A percentile compares a stretch with the other conserved stretches of the same genome.
These are phyloP conservation scores for Eutrema heterophyllum DNA, from an alignment of 345 rosid species.

Conservation along the genomic window DNA sequence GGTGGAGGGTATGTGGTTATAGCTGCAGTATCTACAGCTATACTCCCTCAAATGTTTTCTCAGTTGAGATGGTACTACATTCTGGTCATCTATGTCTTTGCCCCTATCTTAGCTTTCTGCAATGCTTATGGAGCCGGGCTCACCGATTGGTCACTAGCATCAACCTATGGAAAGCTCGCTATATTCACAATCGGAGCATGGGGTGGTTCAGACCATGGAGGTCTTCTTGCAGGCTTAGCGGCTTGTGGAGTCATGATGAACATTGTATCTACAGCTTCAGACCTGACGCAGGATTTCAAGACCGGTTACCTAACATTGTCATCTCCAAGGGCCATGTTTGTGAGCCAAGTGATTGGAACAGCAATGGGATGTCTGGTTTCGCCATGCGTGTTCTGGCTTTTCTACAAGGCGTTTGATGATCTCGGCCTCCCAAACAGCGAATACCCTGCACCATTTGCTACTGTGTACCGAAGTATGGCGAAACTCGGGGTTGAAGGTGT, in stretches of 20 bases:
- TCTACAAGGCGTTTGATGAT: constrained; percentile 64
- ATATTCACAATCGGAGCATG: constrained; percentile 76
- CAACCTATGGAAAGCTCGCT: constrained; percentile 79
- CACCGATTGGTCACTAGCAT: constrained; percentile 86
- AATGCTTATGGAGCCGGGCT: constrained; percentile 89
- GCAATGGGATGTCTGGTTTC: constrained; percentile 64
- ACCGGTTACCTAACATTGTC: constrained; percentile 88
- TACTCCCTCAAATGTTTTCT: constrained; percentile 62
- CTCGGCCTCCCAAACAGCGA: constrained; percentile 61
- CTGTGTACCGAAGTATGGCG: constrained; percentile 69
- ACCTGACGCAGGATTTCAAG: constrained; percentile 90
- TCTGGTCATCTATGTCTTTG: constrained; percentile 55
- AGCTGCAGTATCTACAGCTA: constrained; percentile 44
- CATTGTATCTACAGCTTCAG: constrained; percentile 94
- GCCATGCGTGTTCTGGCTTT: constrained; percentile 80
- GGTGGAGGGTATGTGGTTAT: constrained; percentile 47
- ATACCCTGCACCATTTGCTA: constrained; percentile 78
- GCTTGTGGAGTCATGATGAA: constrained; percentile 95
- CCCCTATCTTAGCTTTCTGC: constrained; percentile 82
- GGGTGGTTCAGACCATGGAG: constrained; percentile 65
- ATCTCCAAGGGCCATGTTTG: constrained; percentile 84
- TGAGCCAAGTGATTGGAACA: constrained; percentile 74
- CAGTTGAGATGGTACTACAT: constrained; percentile 78
- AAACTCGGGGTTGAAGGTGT: constrained; percentile 71
- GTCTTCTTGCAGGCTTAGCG: constrained; percentile 74